These are phyloP conservation scores for Calonectria pauciramosa DNA, from an alignment of 2,329 filamentous ascomycete genomes.

Conservation along the genomic window DNA sequence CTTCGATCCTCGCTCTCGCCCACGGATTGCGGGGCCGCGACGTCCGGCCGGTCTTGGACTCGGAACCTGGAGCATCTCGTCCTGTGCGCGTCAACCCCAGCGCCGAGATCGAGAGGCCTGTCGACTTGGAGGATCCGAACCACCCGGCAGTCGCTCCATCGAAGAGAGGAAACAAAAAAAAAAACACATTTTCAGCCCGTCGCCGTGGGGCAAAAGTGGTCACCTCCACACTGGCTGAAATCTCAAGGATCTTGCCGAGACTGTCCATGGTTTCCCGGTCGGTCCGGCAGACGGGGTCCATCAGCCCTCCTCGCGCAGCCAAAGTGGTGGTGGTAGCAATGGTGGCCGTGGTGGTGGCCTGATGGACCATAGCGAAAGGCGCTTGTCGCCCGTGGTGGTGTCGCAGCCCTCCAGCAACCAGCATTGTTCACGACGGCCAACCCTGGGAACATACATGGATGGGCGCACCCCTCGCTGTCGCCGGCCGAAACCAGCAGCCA, in stretches of 20 bases:
- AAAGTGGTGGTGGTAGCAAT: neutral
- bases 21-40: slow-evolving; percentile 39
- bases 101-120: slow-evolving; percentile 9
- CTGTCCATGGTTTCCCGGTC: slow-evolving; percentile 3
- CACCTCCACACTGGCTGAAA: neutral
- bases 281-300: neutral
- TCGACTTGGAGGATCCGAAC: neutral
- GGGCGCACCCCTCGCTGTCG: slow-evolving; percentile 5
- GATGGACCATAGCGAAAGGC: neutral
- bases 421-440: neutral
- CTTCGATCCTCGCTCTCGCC: neutral
- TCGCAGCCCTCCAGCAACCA: slow-evolving; percentile 10
- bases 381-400: slow-evolving; percentile 3
- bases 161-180: neutral
- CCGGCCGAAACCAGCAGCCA: slow-evolving; percentile 13
- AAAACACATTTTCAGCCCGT: neutral
- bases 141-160: neutral
- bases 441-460: slow-evolving; percentile 9
- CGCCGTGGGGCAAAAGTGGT: neutral
- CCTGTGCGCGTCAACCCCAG: neutral
- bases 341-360: neutral
- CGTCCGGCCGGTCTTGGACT: slow-evolving; percentile 18
- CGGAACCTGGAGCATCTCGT: neutral
- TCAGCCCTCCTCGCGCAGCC: neutral
- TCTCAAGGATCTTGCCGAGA: slow-evolving; percentile 7